These are phyloP conservation scores for Echeveria elegans DNA, from an alignment of 164 flowering plant species.

Conservation along the genomic window DNA sequence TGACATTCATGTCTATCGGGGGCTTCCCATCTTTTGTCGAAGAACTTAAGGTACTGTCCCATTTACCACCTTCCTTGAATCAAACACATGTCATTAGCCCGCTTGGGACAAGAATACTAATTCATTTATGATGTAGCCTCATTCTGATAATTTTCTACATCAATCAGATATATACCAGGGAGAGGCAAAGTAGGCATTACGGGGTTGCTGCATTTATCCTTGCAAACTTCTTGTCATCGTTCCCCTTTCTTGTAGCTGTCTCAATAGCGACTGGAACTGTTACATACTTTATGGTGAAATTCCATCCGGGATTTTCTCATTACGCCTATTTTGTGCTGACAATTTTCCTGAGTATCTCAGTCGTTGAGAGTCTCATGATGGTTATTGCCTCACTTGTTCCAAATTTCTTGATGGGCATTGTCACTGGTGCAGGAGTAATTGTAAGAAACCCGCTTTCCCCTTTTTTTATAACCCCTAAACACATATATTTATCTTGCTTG, in stretches of 20 bases:
- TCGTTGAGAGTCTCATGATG: slow-evolving; percentile 69
- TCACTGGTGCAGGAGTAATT: slow-evolving; percentile 31
- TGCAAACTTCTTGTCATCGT: slow-evolving; percentile 51
- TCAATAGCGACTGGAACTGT: slow-evolving; percentile 32
- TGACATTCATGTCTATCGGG: slow-evolving; percentile 20
- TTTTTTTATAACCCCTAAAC: not conserved
- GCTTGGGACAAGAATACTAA: not conserved
- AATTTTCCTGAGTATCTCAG: slow-evolving; percentile 35
- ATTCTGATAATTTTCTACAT: not conserved
- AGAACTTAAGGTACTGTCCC: slow-evolving; percentile 16
- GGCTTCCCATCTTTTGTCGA: slow-evolving; percentile 24
- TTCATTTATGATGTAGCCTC: not conserved
- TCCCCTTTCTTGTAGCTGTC: slow-evolving; percentile 47
- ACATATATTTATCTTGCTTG: not conserved
- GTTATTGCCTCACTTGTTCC: slow-evolving; percentile 59
- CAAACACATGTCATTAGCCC: not conserved
- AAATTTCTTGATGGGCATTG: slow-evolving; percentile 54
- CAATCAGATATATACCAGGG: slow-evolving; percentile 28
- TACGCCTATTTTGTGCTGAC: slow-evolving; percentile 24
- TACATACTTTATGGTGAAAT: slow-evolving; percentile 48
- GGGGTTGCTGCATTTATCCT: slow-evolving; percentile 31
- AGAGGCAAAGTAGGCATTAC: slow-evolving; percentile 36
- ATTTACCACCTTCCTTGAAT: not conserved
- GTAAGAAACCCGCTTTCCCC: slow-evolving; percentile 14
- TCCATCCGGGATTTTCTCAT: slow-evolving; percentile 30